Base-by-base conservation (phyloP, 768 basidiomycete genomes). In the Xanthoconium stramineum region DNA sequence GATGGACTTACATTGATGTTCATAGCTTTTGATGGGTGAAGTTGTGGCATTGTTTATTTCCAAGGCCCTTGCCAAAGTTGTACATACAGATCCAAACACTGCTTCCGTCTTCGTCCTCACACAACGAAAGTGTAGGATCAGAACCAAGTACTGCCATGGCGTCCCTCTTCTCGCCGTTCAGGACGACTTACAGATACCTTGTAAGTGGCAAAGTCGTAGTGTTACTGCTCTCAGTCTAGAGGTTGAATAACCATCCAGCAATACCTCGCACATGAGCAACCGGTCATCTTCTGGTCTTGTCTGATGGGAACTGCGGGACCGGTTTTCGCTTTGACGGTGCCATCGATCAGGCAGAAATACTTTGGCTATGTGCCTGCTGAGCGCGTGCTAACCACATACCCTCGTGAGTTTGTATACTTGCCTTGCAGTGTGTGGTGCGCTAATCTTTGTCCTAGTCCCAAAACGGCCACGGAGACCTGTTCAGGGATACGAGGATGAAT, bases 211-310 rank as follows among this genome's bases (percentile, higher is more conserved):
- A 19, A 13, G 3, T n/a, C 33, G n/a, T 28, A 24, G 36, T 36
- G 7, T 9, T 0, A 3, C 6, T 28, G 24, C 24, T 24, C 24
- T 24, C 24, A 24, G 24, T 24, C 24, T 24, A 24, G 24, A 24
- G 24, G 24, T 24, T 33, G 38, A 36, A 55, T 20, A 14, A n/a
- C 20, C 11, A 20, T 29, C 11, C 49, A 95, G 93, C 91, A 93
- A 92, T 83, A 88, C 46, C 83, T 87, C 63, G 91, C 93, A 37
- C 93, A 96, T 74, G 93, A 96, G 74, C 84, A 82, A 65, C 93
- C 93, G 30, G 89, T 92, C 71, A 83, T 94, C 71, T 94, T 94
- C 78, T 96, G 86, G 74, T 93, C 93, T 12, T 79, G 85, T 68
- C 72, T 85, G 47, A 74, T 96, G 54, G 93, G 92, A 50, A 64